Conservation (phyloP, 2,329 filamentous ascomycete genomes). For the Claviceps humidiphila region DNA sequence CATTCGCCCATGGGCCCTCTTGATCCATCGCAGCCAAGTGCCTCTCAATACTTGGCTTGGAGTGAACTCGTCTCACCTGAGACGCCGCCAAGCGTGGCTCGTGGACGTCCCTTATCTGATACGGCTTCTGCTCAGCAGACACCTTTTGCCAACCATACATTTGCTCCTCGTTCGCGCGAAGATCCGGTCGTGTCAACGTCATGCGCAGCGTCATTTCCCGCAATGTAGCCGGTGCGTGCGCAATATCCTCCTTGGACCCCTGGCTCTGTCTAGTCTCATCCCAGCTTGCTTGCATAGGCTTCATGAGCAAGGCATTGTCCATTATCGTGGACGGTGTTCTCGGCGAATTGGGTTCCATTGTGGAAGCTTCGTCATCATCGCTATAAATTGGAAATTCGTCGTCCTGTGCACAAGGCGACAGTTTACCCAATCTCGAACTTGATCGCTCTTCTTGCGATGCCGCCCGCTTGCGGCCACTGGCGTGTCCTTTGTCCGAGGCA, state of each 20-base stretch:
- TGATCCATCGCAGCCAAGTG: slow-evolving; percentile 41
- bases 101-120: slow-evolving; percentile 19
- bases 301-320: slow-evolving; percentile 24
- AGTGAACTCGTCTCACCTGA: slow-evolving; percentile 21
- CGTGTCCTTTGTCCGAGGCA: slow-evolving; percentile 19
- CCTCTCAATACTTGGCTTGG: slow-evolving; percentile 41
- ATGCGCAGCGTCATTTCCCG: slow-evolving; percentile 92
- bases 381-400: slow-evolving; percentile 43
- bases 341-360: slow-evolving; percentile 46
- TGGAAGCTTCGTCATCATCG: slow-evolving; percentile 33
- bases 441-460: slow-evolving; percentile 13
- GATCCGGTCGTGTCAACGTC: slow-evolving; percentile 82
- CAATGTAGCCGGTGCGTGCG: slow-evolving; percentile 41
- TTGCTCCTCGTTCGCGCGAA: slow-evolving; percentile 61
- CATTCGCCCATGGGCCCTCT: slow-evolving; percentile 22
- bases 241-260: slow-evolving; percentile 26
- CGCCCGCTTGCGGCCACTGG: slow-evolving; percentile 9
- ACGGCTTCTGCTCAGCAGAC: slow-evolving; percentile 31
- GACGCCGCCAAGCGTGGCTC: slow-evolving; percentile 18
- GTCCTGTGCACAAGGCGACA: slow-evolving; percentile 45
- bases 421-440: slow-evolving; percentile 32
- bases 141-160: slow-evolving; percentile 54
- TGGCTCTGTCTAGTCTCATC: slow-evolving; percentile 10
- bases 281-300: slow-evolving; percentile 14
- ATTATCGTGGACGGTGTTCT: slow-evolving; percentile 36